Base-by-base conservation (phyloP, 345 rosid genomes). In the Eucalyptus regnans region DNA sequence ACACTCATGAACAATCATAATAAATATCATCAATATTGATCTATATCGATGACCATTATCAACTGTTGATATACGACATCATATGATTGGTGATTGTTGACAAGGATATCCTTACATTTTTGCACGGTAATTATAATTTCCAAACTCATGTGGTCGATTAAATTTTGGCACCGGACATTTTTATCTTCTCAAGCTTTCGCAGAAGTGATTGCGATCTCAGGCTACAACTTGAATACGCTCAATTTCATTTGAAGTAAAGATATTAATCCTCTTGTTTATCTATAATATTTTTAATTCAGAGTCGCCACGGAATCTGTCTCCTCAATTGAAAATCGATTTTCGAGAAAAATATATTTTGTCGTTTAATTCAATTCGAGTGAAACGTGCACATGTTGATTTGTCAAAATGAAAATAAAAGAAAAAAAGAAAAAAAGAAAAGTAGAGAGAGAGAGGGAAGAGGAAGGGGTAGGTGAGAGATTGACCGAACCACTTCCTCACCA, bases 381-480 rank as follows among this genome's bases (percentile, higher is more conserved):
- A 64, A 64, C 76, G 76, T 7, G 76, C n/a, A 48, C 54, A 84
- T 13, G 33, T 46, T 2, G 11, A 15, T 4, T 8, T 9, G 56
- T 86, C 20, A 17, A 27, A 49, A 46, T 27, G 25, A 15, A 27
- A 49, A 5, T 2, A 49, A 49, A 10, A 68, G 14, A 33, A 9
- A 23, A 49, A 49, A 10, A 68, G 14, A 33, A 9, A 23, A 49
- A 48, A 3, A 15, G 16, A 10, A 17, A 9, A 18, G 10, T 1
- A 20, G 44, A 48, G 23, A 48, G 17, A 88, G 89, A 33, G 27
- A 80, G 17, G 33, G 79, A 62, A 16, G 56, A 50, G 60, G 51
- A 5, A 80, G 88, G 83, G 90, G 66, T 88, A 89, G 90, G 88
- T 62, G 86, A 64, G 86, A 48, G 76, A 66, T 60, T 66, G 90